A percentile compares a stretch with the other conserved stretches of the same genome.
These are phyloP conservation scores for Astrothelium subdiscretum DNA, from an alignment of 495 filamentous ascomycete genomes.

Conservation along the genomic window DNA sequence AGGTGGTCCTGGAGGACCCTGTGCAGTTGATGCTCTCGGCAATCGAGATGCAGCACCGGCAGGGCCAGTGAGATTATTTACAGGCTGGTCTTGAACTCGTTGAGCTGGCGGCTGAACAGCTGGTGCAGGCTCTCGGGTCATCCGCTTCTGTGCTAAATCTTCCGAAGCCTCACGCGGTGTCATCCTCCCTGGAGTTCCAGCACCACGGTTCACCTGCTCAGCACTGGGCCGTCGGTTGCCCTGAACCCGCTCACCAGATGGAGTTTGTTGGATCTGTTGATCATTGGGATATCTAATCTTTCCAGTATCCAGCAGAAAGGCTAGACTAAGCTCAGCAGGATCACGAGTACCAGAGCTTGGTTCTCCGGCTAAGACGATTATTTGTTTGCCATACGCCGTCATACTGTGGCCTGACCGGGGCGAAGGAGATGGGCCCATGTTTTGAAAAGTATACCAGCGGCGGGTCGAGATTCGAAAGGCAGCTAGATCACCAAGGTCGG, in stretches of 20 bases:
- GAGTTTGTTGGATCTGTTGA: slow-evolving; percentile 36
- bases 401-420: slow-evolving; percentile 93
- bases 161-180: neutral
- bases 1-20: slow-evolving; percentile 69
- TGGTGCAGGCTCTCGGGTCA: slow-evolving; percentile 9
- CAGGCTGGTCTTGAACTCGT: slow-evolving; percentile 22
- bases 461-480: slow-evolving; percentile 86
- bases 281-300: slow-evolving; percentile 95
- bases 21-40: slow-evolving; percentile 57
- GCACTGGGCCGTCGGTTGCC: slow-evolving; percentile 30
- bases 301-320: slow-evolving; percentile 82
- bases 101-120: slow-evolving; percentile 10
- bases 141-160: neutral
- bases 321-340: slow-evolving; percentile 70
- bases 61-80: neutral
- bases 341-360: slow-evolving; percentile 78
- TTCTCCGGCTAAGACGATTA: slow-evolving; percentile 87
- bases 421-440: slow-evolving; percentile 95
- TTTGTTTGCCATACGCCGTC: slow-evolving; percentile 83
- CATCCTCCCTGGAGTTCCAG: neutral
- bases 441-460: slow-evolving; percentile 98
- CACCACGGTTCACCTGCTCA: slow-evolving; percentile 9
- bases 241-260: slow-evolving; percentile 20
- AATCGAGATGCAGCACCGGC: slow-evolving; percentile 40
- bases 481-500: slow-evolving; percentile 84